Evolutionary conservation across 2,329 filamentous ascomycete genomes (phyloP), one percentile per base, ranked within the genome.

Genomic region (Penicillium sp.): DNA sequence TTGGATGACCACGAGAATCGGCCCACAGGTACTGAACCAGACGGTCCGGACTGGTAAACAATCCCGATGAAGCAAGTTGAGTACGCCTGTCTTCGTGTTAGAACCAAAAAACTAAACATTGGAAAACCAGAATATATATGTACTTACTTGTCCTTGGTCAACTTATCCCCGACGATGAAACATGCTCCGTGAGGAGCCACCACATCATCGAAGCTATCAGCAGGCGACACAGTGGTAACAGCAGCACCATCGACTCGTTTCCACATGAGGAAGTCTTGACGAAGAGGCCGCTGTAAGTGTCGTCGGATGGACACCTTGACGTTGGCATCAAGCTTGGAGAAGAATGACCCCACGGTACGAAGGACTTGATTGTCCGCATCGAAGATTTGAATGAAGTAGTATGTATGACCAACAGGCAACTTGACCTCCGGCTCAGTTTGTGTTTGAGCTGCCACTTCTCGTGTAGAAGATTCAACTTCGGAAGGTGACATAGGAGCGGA

Each of bases 301-400:
- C 69, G 72, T n/a, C 76, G 70, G 35, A 80, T 65, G 7, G 73
- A 71, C 13, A 70, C 65, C 58, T 76, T 77, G 60, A 81, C 72
- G 17, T 71, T 75, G 19, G 75, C 72, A 27, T 72, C 71, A 10
- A 69, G 67, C 50, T 72, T 73, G 7, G 74, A 77, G 51, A 79
- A 75, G 65, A 78, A 78, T 15, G 73, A 75, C 29, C 75, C 75
- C 13, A 76, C 66, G 3, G 74, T 75, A 8, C 66, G 69, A 17
- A 81, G 67, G 0, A 65, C 71, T 61, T 81, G 79, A 10, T 72
- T 73, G 27, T 82, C 78, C 15, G 79, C 74, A 57, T 85, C 81
- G 62, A 81, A 84, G 6, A 81, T 63, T 58, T 85, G 81, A 45
- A 85, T 69, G 60, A 81, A 80, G 59, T 78, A 80, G 55, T 80